phyloP scores from a whole-genome alignment of 306 rosid genomes.

The Glycine latifolia region DNA sequence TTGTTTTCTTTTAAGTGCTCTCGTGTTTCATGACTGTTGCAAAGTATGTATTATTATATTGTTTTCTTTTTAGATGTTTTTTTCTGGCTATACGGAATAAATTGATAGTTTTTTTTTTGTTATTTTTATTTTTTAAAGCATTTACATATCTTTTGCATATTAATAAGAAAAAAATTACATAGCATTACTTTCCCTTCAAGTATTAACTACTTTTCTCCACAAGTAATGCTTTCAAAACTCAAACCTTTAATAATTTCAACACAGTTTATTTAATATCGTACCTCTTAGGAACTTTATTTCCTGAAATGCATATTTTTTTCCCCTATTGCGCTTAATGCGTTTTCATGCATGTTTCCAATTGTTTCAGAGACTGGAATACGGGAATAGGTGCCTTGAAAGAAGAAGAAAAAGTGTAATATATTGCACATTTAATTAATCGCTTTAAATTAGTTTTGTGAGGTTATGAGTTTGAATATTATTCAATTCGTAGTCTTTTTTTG shows the following conservation, averaged over 20 bases:
- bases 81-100: background rate
- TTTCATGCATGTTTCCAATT: background rate
- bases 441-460: too few species aligned
- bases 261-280: background rate
- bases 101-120: background rate
- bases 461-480: background rate
- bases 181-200: background rate
- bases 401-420: background rate
- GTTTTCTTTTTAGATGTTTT: background rate
- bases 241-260: background rate
- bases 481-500: too few species aligned
- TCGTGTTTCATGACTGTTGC: background rate
- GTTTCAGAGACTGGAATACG: background rate
- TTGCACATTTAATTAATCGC: background rate
- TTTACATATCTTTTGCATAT: background rate
- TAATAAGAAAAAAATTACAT: background rate
- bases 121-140: background rate
- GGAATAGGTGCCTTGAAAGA: background rate
- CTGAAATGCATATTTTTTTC: background rate
- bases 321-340: background rate
- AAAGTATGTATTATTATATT: background rate
- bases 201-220: background rate
- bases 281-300: background rate
- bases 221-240: conserved; percentile 7
- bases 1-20: background rate